Base-by-base conservation (phyloP, 192 early-diverging fungal species). In the Funneliformis geosporum region DNA sequence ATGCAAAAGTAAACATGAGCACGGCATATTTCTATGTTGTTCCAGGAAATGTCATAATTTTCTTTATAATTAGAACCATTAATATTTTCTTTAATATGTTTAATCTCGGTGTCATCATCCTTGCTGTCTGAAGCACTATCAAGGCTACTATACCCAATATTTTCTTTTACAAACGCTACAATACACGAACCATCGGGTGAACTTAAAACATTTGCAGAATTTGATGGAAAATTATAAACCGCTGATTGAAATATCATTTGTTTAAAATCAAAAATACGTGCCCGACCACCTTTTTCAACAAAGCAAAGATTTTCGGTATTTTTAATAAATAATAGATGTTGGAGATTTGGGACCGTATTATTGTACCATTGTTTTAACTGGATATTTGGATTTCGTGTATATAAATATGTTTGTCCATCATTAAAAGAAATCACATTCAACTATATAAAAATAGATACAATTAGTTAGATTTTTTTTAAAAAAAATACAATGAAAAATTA, bases 111-210 rank as follows among this genome's bases (percentile, higher is more conserved):
- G 16, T 73, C 14, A 28, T 50, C 42, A 2, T 46, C 3, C 27
- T 44, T 8, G 0, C 27, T 21, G 2, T 46, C 11, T n/a, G 39
- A 33, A 14, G 4, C 33, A 18, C 33, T 33, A 33, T 33, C 33
- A 2, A 2, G n/a, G n/a, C n/a, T 33, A 33, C 2, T 33, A 2
- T 33, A 33, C 2, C 18, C 4, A 21, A 9, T 74, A n/a, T 74
- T 55, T 74, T 75, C 73, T 60, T 75, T 75, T 8, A 42, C 40
- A 67, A 80, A 75, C 2, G 60, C 79, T 18, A 80, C 8, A 47
- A 80, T 39, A 66, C 61, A 80, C 11, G 79, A 8, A 1, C 79
- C 79, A 40, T 80, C 71, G 1, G 40, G 79, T n/a, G 76, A 16
- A 16, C 76, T 67, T 1, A 66, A 23, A 42, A 66, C 62, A 25